These are phyloP conservation scores for Zymoseptoria passerinii DNA, from an alignment of 2,329 filamentous ascomycete genomes.

Conservation along the genomic window DNA sequence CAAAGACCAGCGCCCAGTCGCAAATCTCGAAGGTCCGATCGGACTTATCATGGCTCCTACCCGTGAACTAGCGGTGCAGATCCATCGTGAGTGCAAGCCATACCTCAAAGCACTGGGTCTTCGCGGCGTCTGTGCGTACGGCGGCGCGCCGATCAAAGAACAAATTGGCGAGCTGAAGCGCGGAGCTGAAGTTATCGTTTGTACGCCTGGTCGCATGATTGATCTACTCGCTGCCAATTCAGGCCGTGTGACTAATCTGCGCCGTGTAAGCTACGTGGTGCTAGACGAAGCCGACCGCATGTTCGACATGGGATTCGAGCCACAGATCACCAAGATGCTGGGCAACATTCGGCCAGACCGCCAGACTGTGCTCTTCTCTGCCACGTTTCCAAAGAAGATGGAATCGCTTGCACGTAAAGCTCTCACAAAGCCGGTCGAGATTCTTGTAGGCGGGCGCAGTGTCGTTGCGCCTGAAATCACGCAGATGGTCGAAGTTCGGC, in stretches of 20 bases:
- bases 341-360: constrained; percentile 83
- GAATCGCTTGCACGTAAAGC: constrained; percentile 85
- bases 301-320: constrained; percentile 99
- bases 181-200: constrained; percentile 89
- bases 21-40: constrained; percentile 78
- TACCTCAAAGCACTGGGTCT: constrained; percentile 82
- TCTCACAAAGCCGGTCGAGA: constrained; percentile 76
- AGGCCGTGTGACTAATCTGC: constrained; percentile 86
- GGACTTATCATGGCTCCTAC: constrained; percentile 89
- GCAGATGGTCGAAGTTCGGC: constrained; percentile 80
- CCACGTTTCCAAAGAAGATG: constrained; percentile 91
- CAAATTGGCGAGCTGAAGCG: constrained; percentile 95
- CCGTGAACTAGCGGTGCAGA: constrained; percentile 85
- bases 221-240: constrained; percentile 89
- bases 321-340: constrained; percentile 95
- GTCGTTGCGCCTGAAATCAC: constrained; percentile 66
- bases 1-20: constrained; percentile 78
- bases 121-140: constrained; percentile 84
- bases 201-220: constrained; percentile 90
- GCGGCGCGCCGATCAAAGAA: constrained; percentile 90
- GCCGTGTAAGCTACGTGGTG: constrained; percentile 84
- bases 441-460: constrained; percentile 80
- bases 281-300: constrained; percentile 96
- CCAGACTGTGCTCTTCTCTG: constrained; percentile 92
- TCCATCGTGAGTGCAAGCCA: constrained; percentile 88